Base-by-base conservation (phyloP, 306 rosid species). In the Quercus agrifolia region DNA sequence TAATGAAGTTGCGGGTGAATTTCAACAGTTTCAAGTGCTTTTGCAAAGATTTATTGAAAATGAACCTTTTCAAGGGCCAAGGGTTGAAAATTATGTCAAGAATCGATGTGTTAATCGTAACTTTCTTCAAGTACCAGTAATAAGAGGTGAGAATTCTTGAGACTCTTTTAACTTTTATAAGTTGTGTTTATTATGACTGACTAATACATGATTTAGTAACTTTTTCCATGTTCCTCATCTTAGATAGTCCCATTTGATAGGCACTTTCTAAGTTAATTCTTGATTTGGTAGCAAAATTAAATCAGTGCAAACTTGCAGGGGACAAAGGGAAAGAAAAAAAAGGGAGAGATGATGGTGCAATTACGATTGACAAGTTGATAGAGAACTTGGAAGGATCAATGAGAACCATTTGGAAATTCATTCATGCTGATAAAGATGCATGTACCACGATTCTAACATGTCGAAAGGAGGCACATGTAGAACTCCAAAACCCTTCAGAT, bases 21-120 rank as follows among this genome's bases (percentile, higher is more conserved):
- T 95, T 78, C 98, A 95, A 78, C 91, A 86, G 28, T 95, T 95
- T 64, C 94, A 91, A 86, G 97, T 95, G 38, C 83, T 95, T 8
- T 79, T 92, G 1, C 97, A 91, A 27, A 87, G 98, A 73, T 95
- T 91, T 68, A 71, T 92, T n/a, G 97, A 91, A 85, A 92, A 90
- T 25, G 99, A 91, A 68, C 87, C 89, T 46, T 92, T 87, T 74
- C 93, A 89, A 62, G 92, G 96, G 21, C 91, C 97, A 8, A 76
- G 99, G 20, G 91, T 91, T 14, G 90, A 87, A 63, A 92, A 91
- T 78, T 92, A 95, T 78, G 86, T 85, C 35, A 86, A 75, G 78
- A 90, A 83, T 56, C 97, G 98, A 8, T 90, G 90, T 30, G 83
- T 83, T 20, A 81, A 87, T 85, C 78, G 88, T 17, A 84, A 71